Conservation (phyloP, 345 rosid genomes). For the Boechera retrofracta region DNA sequence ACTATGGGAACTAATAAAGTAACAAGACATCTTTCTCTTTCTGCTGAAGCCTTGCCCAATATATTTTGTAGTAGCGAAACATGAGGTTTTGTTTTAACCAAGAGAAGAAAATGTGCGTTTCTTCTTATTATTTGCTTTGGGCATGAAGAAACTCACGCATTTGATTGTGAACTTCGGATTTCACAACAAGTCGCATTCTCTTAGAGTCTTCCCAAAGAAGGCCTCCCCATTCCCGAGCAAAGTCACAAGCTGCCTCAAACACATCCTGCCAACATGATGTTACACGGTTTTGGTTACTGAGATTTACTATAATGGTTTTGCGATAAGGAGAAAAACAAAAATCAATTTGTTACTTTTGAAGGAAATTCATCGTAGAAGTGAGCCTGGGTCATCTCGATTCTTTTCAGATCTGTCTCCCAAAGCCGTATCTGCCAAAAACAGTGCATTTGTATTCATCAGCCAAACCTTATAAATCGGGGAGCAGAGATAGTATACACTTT, state of each 20-base stretch:
- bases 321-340: not conserved
- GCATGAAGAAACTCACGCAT: conserved; percentile 83
- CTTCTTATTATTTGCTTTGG: conserved; percentile 53
- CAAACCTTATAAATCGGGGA: not conserved
- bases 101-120: not conserved
- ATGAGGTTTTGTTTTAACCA: not conserved
- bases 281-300: conserved; percentile 8
- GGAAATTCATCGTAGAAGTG: conserved; percentile 91
- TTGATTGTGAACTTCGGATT: conserved; percentile 76
- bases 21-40: not conserved
- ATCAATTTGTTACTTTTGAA: conserved; percentile 58
- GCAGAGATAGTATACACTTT: not conserved
- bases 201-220: conserved; percentile 95
- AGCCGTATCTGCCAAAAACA: conserved; percentile 71
- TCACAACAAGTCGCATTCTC: conserved; percentile 80
- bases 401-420: conserved; percentile 94
- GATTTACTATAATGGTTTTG: not conserved
- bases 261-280: conserved; percentile 60
- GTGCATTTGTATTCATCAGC: conserved; percentile 4
- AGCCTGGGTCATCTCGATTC: conserved; percentile 82
- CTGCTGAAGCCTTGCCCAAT: not conserved
- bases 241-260: conserved; percentile 83
- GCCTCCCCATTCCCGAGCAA: conserved; percentile 72
- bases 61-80: not conserved
- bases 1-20: not conserved